Percentiles rank a stretch among this genome's conserved stretches.
phyloP scores from a whole-genome alignment of 768 basidiomycete genomes.

The Tephrocybe sp. region DNA sequence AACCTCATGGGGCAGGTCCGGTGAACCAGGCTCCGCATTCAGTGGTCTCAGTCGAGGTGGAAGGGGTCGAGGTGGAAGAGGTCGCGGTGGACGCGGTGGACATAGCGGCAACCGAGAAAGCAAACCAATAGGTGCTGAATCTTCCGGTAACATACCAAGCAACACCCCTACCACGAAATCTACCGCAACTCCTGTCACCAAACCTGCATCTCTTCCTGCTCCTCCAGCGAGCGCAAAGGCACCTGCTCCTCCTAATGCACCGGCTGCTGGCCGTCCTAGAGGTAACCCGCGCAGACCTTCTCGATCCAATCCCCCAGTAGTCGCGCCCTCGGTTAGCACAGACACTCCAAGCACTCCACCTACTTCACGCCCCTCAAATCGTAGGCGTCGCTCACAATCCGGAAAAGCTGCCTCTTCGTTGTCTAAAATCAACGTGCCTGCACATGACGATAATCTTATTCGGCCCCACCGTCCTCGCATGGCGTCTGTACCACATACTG shows the following conservation, averaged over 20 bases:
- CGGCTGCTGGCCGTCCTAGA: constrained; percentile 25
- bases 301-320: constrained; percentile 27
- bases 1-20: constrained; percentile 43
- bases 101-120: constrained; percentile 24
- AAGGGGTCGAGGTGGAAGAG: constrained; percentile 32
- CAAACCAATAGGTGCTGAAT: constrained; percentile 19
- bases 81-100: constrained; percentile 35
- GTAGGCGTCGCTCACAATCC: constrained; percentile 49
- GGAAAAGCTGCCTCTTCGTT: constrained; percentile 25
- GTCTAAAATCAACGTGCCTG: constrained; percentile 31
- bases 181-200: constrained; percentile 16
- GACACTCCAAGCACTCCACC: constrained; percentile 16
- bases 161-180: constrained; percentile 16
- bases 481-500: constrained; percentile 33
- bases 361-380: constrained; percentile 41
- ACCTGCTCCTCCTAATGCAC: constrained; percentile 19
- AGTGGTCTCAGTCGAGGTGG: constrained; percentile 38
- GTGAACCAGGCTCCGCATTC: constrained; percentile 48
- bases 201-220: constrained; percentile 16
- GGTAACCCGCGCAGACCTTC: constrained; percentile 32
- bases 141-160: constrained; percentile 19
- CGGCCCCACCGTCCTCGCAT: constrained; percentile 30
- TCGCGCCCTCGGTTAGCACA: constrained; percentile 21
- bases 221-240: constrained; percentile 20
- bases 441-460: constrained; percentile 31